Conservation (phyloP, 176 grass and related monocot species). For the Thinopyrum elongatum region DNA sequence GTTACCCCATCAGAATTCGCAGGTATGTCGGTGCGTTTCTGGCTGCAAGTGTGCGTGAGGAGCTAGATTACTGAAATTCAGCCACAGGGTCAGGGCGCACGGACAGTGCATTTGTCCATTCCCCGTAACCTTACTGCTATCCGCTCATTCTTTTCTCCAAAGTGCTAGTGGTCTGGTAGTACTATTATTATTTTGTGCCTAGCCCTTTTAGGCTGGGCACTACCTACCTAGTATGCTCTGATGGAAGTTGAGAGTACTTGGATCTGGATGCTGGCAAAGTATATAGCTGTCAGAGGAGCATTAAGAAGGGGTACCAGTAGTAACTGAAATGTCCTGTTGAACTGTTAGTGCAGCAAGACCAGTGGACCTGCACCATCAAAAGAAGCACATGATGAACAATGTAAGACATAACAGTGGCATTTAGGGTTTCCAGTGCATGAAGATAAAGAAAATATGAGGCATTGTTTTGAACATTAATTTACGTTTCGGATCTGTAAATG, state of each 20-base stretch:
- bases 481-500: neutral
- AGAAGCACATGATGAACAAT: neutral
- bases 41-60: neutral
- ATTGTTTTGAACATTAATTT: neutral
- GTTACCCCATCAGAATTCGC: neutral
- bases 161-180: neutral
- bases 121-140: neutral
- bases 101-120: neutral
- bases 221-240: neutral
- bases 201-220: neutral
- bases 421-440: neutral
- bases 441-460: neutral
- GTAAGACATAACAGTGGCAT: neutral
- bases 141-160: neutral
- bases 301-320: neutral
- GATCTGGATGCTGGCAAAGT: neutral
- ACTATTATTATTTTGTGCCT: neutral
- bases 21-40: neutral
- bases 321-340: neutral
- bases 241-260: neutral
- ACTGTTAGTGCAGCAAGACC: neutral
- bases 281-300: neutral
- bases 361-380: neutral
- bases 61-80: constrained; percentile 6
- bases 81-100: neutral